A percentile compares a stretch with the other conserved stretches of the same genome.
phyloP scores from a whole-genome alignment of 768 basidiomycete species.

The Amanita brunnescens region DNA sequence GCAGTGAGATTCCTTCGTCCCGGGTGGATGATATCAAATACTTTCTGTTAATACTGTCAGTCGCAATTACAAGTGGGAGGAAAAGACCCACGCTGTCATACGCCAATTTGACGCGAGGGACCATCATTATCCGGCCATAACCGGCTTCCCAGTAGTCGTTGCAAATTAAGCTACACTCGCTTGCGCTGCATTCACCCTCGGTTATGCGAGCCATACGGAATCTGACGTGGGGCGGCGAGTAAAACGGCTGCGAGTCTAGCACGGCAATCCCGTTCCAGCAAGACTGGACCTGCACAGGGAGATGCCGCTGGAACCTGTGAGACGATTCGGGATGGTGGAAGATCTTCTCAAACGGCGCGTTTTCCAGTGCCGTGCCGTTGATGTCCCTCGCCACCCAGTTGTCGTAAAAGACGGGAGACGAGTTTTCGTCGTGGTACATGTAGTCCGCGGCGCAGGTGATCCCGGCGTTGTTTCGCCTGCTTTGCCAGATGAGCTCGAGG shows the following conservation, averaged over 20 bases:
- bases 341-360: slow-evolving; percentile 91
- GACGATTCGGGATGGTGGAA: slow-evolving; percentile 79
- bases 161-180: slow-evolving; percentile 93
- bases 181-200: slow-evolving; percentile 90
- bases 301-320: slow-evolving; percentile 80
- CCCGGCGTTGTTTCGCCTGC: slow-evolving; percentile 86
- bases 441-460: slow-evolving; percentile 98
- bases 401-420: slow-evolving; percentile 92
- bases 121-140: slow-evolving; percentile 96
- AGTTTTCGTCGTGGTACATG: slow-evolving; percentile 97
- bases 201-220: slow-evolving; percentile 93
- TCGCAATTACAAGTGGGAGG: not conserved
- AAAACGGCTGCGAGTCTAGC: slow-evolving; percentile 93
- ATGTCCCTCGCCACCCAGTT: slow-evolving; percentile 99
- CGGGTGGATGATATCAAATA: slow-evolving; percentile 94
- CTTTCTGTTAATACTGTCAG: slow-evolving; percentile 52
- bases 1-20: slow-evolving; percentile 85
- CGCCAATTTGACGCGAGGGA: slow-evolving; percentile 91
- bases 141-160: slow-evolving; percentile 98
- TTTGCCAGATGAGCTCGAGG: slow-evolving; percentile 96
- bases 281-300: slow-evolving; percentile 93
- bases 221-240: slow-evolving; percentile 78
- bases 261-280: slow-evolving; percentile 99
- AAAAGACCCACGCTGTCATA: slow-evolving; percentile 63
- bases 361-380: slow-evolving; percentile 97